phyloP scores from a whole-genome alignment of 208 protist genomes.

The Vickermania ingenoplastis region DNA sequence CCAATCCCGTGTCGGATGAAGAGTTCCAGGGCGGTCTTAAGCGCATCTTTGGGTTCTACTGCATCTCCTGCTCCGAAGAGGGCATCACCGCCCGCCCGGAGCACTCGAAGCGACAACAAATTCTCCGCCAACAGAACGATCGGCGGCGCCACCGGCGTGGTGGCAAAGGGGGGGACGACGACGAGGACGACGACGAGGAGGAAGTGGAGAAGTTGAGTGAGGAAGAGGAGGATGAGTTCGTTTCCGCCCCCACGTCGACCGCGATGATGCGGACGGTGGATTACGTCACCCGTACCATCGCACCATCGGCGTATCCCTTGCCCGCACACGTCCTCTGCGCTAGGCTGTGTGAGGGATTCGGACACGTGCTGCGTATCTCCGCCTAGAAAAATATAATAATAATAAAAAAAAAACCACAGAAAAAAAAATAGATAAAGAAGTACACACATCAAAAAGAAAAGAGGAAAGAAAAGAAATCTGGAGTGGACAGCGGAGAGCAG shows the following conservation, averaged over 20 bases:
- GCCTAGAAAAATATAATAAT: too few relatives aligned
- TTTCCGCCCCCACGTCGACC: not conserved
- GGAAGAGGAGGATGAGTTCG: not conserved
- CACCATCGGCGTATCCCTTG: slow-evolving; percentile 2
- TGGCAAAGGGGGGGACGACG: not conserved
- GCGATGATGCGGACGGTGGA: slow-evolving; percentile 1
- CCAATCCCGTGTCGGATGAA: slow-evolving; percentile 42
- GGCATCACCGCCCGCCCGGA: slow-evolving; percentile 6
- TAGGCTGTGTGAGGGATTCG: slow-evolving; percentile 5
- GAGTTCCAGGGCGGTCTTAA: slow-evolving; percentile 76
- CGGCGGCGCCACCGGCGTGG: not conserved
- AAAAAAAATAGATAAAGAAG: too few relatives aligned
- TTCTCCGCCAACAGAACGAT: too few relatives aligned
- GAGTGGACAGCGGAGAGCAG: too few relatives aligned
- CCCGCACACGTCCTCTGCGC: slow-evolving; percentile 5
- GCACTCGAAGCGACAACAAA: too few relatives aligned
- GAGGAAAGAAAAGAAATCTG: too few relatives aligned
- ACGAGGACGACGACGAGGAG: not conserved
- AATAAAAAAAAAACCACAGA: too few relatives aligned
- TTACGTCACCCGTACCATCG: slow-evolving; percentile 5
- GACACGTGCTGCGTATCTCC: not conserved
- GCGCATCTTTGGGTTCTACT: slow-evolving; percentile 65
- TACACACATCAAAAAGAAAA: too few relatives aligned
- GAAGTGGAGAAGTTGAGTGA: not conserved
- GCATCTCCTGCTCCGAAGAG: slow-evolving; percentile 80